Percentiles rank a stretch among this genome's conserved stretches.
These are phyloP conservation scores for Fraxinus sp. DNA, from an alignment of 305 asterid genomes.

Conservation along the genomic window DNA sequence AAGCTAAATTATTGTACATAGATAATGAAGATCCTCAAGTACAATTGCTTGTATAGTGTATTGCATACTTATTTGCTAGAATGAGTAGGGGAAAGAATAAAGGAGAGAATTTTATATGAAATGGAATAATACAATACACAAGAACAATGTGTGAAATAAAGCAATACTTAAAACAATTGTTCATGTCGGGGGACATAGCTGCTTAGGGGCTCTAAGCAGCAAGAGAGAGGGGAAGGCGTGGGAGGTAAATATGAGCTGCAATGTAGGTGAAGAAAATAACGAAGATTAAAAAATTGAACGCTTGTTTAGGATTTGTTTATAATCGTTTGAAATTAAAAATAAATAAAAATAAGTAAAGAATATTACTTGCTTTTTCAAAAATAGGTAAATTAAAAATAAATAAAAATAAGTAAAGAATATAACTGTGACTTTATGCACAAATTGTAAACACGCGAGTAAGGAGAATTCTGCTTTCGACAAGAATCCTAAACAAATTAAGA, in stretches of 20 bases:
- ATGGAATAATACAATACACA: background rate
- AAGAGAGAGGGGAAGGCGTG: background rate
- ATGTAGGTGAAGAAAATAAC: background rate
- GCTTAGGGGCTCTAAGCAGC: background rate
- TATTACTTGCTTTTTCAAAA: background rate
- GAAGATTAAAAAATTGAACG: background rate
- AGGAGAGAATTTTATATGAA: background rate
- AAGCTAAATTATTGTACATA: background rate
- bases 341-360: background rate
- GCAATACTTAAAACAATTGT: background rate
- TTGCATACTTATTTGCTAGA: background rate
- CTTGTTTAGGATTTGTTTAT: background rate
- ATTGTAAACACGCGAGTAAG: background rate
- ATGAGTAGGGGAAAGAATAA: background rate
- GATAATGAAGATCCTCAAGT: background rate
- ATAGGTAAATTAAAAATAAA: no score
- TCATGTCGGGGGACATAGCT: background rate
- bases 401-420: no score
- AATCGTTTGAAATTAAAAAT: background rate
- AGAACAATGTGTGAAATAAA: background rate
- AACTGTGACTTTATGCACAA: background rate
- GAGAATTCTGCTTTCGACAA: background rate
- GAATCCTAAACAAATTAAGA: background rate
- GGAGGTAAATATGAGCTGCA: background rate
- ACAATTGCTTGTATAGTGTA: background rate